A percentile compares a stretch with the other conserved stretches of the same genome.
Conservation (phyloP, 371 early-diverging fungal genomes). For the Mortierella sp. region DNA sequence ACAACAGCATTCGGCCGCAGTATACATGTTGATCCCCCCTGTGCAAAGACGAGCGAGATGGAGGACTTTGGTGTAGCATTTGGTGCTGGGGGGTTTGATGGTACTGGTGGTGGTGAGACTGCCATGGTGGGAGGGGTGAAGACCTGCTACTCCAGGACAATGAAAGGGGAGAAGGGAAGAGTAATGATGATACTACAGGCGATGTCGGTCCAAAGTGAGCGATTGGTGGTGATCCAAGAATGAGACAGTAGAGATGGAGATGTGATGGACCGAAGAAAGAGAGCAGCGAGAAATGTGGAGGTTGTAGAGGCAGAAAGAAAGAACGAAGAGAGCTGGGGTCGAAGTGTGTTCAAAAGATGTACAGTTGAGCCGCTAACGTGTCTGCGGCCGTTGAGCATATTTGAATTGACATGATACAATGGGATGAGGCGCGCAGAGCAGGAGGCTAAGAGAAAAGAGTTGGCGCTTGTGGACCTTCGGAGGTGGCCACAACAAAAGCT, state of each 20-base stretch:
- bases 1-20: constrained; percentile 66
- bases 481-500: no score
- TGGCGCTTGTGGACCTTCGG: no score
- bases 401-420: no score
- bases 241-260: neutral
- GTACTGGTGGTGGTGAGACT: constrained; percentile 24
- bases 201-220: neutral
- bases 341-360: neutral
- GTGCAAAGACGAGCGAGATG: constrained; percentile 43
- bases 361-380: no score
- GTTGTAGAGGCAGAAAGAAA: constrained; percentile 19
- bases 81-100: constrained; percentile 36
- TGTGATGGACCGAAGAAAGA: neutral
- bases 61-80: constrained; percentile 19
- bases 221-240: neutral
- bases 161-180: constrained; percentile 4
- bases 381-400: no score
- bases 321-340: constrained; percentile 28
- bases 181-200: constrained; percentile 39
- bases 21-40: constrained; percentile 77
- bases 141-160: neutral
- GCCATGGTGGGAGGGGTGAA: constrained; percentile 13
- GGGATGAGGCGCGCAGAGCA: no score
- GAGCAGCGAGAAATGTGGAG: constrained; percentile 26
- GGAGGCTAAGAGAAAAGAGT: no score